A percentile compares a stretch with the other conserved stretches of the same genome.
These are phyloP conservation scores for Rutstroemia sp. DNA, from an alignment of 2,329 filamentous ascomycete species.

Conservation along the genomic window DNA sequence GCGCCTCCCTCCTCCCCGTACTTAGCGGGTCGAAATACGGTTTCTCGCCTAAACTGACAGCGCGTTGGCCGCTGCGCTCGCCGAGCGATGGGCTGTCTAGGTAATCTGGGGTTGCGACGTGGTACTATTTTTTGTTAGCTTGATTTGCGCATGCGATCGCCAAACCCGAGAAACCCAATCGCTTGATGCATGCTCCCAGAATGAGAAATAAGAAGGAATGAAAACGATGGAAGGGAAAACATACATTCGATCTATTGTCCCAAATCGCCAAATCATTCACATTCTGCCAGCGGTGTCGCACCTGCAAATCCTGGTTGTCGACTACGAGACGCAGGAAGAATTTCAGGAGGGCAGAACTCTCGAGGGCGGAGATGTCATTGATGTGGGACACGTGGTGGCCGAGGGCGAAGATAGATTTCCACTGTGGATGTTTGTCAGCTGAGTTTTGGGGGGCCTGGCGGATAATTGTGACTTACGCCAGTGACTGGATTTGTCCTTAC, in stretches of 20 bases:
- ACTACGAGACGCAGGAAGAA: slow-evolving; percentile 44
- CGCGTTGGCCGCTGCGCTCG: slow-evolving; percentile 39
- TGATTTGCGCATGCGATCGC: neutral
- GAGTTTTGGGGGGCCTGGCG: neutral
- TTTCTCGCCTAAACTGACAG: slow-evolving; percentile 44
- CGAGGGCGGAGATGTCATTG: slow-evolving; percentile 41
- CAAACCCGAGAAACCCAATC: too few relatives aligned
- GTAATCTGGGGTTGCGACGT: slow-evolving; percentile 49
- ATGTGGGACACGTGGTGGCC: slow-evolving; percentile 44
- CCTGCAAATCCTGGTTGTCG: slow-evolving; percentile 50
- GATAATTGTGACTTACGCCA: slow-evolving; percentile 24
- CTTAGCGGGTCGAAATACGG: slow-evolving; percentile 44
- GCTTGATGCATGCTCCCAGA: too few relatives aligned
- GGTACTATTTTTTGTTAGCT: slow-evolving; percentile 31
- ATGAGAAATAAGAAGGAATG: too few relatives aligned
- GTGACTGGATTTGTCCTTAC: slow-evolving; percentile 51
- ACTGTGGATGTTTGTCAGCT: slow-evolving; percentile 20
- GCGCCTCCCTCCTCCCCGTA: slow-evolving; percentile 33
- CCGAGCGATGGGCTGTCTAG: slow-evolving; percentile 33
- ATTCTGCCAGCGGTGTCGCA: slow-evolving; percentile 33
- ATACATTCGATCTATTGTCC: slow-evolving; percentile 45
- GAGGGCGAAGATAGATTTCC: slow-evolving; percentile 47
- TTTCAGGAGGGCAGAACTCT: slow-evolving; percentile 41
- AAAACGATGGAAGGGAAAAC: neutral
- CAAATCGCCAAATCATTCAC: slow-evolving; percentile 42